Conservation (phyloP, 306 rosid species). For the Carpinus fangiana region DNA sequence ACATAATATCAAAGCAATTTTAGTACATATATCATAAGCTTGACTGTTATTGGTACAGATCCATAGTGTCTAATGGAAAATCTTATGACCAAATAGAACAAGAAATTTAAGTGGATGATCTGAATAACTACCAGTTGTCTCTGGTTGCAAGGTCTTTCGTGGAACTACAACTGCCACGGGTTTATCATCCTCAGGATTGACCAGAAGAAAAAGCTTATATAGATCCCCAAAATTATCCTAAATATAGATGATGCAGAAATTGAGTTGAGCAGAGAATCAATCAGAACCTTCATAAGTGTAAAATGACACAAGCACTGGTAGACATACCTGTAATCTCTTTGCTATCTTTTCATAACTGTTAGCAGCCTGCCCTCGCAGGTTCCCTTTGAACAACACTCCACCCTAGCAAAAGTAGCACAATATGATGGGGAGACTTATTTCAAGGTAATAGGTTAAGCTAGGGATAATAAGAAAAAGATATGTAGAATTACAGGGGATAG, state of each 20-base stretch:
- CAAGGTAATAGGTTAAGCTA: not conserved
- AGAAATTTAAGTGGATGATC: constrained; percentile 9
- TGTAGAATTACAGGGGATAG: not conserved
- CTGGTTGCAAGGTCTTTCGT: constrained; percentile 82
- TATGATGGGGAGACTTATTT: constrained; percentile 18
- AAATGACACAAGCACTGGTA: constrained; percentile 8
- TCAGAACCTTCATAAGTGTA: constrained; percentile 8
- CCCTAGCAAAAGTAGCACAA: constrained; percentile 51
- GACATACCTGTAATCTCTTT: constrained; percentile 71
- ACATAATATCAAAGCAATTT: constrained; percentile 17
- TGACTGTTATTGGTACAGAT: not conserved
- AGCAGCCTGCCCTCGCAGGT: constrained; percentile 85
- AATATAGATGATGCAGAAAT: constrained; percentile 15
- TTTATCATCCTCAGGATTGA: constrained; percentile 96
- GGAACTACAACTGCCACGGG: constrained; percentile 98
- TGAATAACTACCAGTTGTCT: constrained; percentile 66
- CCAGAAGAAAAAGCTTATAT: constrained; percentile 81
- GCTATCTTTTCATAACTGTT: constrained; percentile 86
- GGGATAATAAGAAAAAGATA: not conserved
- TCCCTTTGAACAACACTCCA: constrained; percentile 95
- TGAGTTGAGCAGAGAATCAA: constrained; percentile 27
- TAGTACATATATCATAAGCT: constrained; percentile 17
- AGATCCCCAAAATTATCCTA: constrained; percentile 87
- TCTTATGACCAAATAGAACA: not conserved
- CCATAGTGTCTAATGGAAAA: not conserved